Conservation (phyloP, 2,329 filamentous ascomycete species). For the Pyricularia pennisetigena region DNA sequence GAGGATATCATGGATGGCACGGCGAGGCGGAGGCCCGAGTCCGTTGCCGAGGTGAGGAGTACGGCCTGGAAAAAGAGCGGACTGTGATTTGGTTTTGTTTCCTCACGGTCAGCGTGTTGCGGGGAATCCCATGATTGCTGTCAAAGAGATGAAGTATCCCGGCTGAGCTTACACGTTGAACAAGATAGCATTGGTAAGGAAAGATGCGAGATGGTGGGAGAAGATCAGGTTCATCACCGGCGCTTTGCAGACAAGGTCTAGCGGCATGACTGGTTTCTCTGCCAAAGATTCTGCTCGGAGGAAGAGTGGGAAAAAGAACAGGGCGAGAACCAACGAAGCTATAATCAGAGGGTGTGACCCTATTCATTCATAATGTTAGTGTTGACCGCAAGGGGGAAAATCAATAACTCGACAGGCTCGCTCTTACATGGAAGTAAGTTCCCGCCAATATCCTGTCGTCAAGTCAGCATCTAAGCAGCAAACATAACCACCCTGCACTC, state of each 20-base stretch:
- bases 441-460: conserved; percentile 46
- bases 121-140: neutral
- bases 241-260: conserved; percentile 35
- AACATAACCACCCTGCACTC: neutral
- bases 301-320: conserved; percentile 37
- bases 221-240: conserved; percentile 51
- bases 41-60: conserved; percentile 57
- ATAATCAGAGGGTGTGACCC: conserved; percentile 51
- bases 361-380: conserved; percentile 11
- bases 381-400: neutral
- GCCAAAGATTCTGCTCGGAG: conserved; percentile 41
- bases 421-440: conserved; percentile 48
- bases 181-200: conserved; percentile 44
- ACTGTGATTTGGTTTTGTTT: conserved; percentile 20
- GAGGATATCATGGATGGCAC: conserved; percentile 50
- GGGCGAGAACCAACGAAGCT: conserved; percentile 33
- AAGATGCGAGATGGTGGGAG: conserved; percentile 39
- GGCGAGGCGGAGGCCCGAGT: conserved; percentile 63
- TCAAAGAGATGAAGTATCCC: neutral
- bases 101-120: neutral
- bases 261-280: conserved; percentile 48
- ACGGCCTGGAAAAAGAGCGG: conserved; percentile 72
- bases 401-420: neutral
- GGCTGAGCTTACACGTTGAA: conserved; percentile 42
- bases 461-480: neutral